Conservation (phyloP, 768 basidiomycete species). For the Trametes cingulata region DNA sequence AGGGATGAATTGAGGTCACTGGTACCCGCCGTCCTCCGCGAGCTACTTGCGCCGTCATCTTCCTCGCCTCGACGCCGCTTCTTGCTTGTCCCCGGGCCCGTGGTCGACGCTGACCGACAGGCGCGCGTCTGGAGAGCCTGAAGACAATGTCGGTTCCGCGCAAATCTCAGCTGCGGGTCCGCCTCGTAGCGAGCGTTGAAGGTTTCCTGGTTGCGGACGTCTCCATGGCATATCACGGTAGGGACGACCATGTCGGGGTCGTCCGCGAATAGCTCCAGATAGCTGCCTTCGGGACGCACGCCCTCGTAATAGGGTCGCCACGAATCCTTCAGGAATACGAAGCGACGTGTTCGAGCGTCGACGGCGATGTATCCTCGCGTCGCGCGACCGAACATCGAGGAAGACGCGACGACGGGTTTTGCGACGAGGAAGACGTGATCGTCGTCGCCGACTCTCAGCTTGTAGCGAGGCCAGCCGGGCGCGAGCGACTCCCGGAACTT, state of each 20-base stretch:
- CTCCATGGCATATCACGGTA: constrained; percentile 3
- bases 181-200: too few relatives aligned
- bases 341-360: constrained; percentile 2
- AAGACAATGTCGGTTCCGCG: too few relatives aligned
- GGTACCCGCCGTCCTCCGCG: background rate
- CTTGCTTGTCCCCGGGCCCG: too few relatives aligned
- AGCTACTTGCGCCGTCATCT: background rate
- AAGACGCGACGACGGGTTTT: background rate
- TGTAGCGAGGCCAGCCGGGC: background rate
- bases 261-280: background rate
- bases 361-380: constrained; percentile 16
- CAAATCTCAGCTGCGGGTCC: too few relatives aligned
- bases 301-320: constrained; percentile 9
- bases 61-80: background rate
- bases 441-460: background rate
- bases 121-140: too few relatives aligned
- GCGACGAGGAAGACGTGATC: background rate
- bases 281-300: background rate
- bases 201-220: background rate
- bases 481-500: background rate
- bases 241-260: background rate
- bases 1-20: too few relatives aligned
- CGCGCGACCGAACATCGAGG: background rate
- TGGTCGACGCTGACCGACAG: too few relatives aligned
- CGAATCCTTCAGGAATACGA: constrained; percentile 19